These are phyloP conservation scores for Phoma sp. DNA, from an alignment of 2,329 filamentous ascomycete species.

Conservation along the genomic window DNA sequence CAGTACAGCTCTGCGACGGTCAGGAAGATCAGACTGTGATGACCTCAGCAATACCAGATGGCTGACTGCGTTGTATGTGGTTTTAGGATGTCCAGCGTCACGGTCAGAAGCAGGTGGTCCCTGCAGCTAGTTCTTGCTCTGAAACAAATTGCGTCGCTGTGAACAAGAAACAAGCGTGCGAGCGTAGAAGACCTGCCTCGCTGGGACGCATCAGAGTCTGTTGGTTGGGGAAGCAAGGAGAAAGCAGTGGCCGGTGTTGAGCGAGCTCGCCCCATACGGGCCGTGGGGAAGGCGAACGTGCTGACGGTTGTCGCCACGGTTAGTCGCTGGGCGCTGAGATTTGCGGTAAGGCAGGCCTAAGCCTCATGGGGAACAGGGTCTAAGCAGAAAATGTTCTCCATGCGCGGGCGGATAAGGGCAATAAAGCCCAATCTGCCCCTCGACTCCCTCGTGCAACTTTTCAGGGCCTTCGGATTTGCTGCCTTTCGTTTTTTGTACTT, in stretches of 20 bases:
- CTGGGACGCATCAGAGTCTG: background rate
- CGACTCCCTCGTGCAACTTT: slow-evolving; percentile 6
- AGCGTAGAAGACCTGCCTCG: no score
- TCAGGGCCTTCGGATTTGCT: slow-evolving; percentile 16
- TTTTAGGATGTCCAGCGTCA: no score
- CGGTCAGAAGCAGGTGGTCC: no score
- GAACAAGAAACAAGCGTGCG: no score
- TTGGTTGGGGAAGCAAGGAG: no score
- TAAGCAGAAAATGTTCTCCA: slow-evolving; percentile 9
- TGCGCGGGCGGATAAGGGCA: slow-evolving; percentile 19
- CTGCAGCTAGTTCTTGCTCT: no score
- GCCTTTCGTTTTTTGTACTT: slow-evolving; percentile 28
- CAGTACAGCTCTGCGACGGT: no score
- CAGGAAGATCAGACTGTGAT: no score
- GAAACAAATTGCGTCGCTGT: no score
- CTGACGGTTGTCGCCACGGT: slow-evolving; percentile 13
- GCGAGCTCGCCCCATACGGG: slow-evolving; percentile 6
- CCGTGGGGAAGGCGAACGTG: slow-evolving; percentile 4
- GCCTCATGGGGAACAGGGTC: slow-evolving; percentile 1
- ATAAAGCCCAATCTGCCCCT: slow-evolving; percentile 14
- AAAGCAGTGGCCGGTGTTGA: slow-evolving; percentile 4
- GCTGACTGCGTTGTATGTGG: no score
- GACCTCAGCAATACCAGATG: no score
- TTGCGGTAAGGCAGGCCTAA: slow-evolving; percentile 4
- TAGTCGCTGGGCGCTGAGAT: background rate